Percentiles rank a stretch among this genome's conserved stretches.
Conservation (phyloP, 2,329 filamentous ascomycete genomes). For the Sporothrix luriei region DNA sequence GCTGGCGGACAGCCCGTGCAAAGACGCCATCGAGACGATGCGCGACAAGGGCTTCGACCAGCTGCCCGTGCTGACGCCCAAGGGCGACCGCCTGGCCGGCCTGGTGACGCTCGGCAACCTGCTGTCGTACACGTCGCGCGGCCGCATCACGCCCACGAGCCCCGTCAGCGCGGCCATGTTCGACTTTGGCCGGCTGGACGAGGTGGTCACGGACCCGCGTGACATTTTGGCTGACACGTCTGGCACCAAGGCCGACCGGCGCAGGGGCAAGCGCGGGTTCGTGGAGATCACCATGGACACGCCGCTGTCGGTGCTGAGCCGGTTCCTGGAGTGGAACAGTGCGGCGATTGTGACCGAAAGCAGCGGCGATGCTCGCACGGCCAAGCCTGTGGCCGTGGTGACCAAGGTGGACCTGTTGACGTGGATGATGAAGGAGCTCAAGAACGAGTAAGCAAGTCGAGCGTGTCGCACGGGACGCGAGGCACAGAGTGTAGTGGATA, state of each 20-base stretch:
- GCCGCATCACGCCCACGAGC: conserved; percentile 72
- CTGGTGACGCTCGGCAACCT: conserved; percentile 94
- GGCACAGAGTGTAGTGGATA: neutral
- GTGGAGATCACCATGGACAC: conserved; percentile 94
- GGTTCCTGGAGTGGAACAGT: conserved; percentile 98
- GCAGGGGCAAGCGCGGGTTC: conserved; percentile 66
- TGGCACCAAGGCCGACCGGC: neutral
- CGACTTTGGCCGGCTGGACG: conserved; percentile 82
- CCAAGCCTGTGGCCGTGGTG: conserved; percentile 83
- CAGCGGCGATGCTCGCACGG: conserved; percentile 56
- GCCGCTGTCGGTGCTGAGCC: conserved; percentile 76
- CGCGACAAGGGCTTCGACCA: conserved; percentile 98
- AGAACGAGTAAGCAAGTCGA: conserved; percentile 39
- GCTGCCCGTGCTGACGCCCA: conserved; percentile 78
- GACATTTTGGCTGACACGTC: conserved; percentile 52
- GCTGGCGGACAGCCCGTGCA: conserved; percentile 68
- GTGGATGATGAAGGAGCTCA: conserved; percentile 76
- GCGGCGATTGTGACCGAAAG: conserved; percentile 91
- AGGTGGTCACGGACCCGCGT: conserved; percentile 86
- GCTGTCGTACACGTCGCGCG: conserved; percentile 83
- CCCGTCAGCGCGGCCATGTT: conserved; percentile 93
- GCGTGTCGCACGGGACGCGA: neutral
- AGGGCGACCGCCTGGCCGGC: conserved; percentile 75
- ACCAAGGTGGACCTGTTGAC: conserved; percentile 95
- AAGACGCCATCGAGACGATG: conserved; percentile 95